Conservation (phyloP, 2,329 filamentous ascomycete species). For the Apiospora pterosperma region DNA sequence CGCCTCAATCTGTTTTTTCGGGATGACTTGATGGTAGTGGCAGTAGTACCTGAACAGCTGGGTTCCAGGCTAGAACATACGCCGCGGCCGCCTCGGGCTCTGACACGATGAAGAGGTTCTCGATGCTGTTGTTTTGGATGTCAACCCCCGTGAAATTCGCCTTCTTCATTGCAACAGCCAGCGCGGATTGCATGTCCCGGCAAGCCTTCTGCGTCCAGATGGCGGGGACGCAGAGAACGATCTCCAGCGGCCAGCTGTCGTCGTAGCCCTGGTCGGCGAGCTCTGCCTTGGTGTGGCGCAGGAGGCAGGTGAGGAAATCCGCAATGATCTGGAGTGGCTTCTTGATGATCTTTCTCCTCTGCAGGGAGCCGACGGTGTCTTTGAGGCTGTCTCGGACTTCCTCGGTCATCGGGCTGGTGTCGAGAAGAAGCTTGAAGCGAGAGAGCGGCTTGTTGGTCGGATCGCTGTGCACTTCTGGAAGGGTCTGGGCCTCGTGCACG, state of each 20-base stretch:
- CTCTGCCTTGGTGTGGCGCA: conserved; percentile 11
- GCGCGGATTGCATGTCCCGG: conserved; percentile 18
- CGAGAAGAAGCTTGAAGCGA: neutral
- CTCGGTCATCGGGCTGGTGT: neutral
- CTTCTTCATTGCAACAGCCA: conserved; percentile 13
- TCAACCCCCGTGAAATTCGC: conserved; percentile 14
- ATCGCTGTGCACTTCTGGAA: neutral
- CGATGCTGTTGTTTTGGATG: conserved; percentile 13
- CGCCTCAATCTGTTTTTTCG: neutral
- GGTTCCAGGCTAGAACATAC: conserved; percentile 16
- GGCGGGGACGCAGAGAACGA: conserved; percentile 16
- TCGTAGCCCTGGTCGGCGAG: conserved; percentile 10
- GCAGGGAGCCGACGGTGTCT: neutral
- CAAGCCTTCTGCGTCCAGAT: conserved; percentile 20
- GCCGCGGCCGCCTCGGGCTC: conserved; percentile 28
- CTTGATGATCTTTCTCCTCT: neutral
- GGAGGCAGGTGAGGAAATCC: conserved; percentile 10
- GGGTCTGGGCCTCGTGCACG: neutral
- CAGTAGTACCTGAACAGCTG: conserved; percentile 7
- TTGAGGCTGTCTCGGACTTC: neutral
- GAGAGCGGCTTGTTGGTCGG: neutral
- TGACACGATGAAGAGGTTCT: conserved; percentile 25
- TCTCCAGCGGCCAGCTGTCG: conserved; percentile 12
- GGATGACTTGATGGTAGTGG: neutral
- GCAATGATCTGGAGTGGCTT: conserved; percentile 2